A percentile compares a stretch with the other conserved stretches of the same genome.
Evolutionary conservation across 305 asterid species (phyloP).

Genomic region (Solanum hybrid): DNA sequence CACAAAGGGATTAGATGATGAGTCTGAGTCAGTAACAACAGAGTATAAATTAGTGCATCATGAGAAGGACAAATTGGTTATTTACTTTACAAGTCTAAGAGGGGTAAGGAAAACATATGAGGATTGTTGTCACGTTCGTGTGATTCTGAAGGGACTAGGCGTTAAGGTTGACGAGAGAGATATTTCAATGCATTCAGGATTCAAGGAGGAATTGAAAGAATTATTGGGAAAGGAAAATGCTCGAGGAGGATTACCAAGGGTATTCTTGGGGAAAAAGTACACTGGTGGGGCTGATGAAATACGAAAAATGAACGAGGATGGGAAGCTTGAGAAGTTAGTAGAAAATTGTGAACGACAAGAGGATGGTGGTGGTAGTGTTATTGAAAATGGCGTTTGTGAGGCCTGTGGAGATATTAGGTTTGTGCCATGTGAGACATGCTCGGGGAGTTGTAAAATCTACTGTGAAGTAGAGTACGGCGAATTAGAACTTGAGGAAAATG

Average conservation of each 20-base stretch:
- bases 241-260: constrained; percentile 50
- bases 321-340: constrained; percentile 48
- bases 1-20: constrained; percentile 6
- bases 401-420: constrained; percentile 81
- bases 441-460: constrained; percentile 77
- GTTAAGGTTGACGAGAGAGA: constrained; percentile 76
- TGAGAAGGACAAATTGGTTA: constrained; percentile 36
- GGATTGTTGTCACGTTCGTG: constrained; percentile 73
- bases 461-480: constrained; percentile 34
- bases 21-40: constrained; percentile 11
- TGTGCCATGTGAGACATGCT: constrained; percentile 73
- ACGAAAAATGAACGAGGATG: constrained; percentile 51
- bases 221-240: constrained; percentile 35
- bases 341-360: constrained; percentile 49
- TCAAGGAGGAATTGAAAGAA: constrained; percentile 65
- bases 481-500: constrained; percentile 19
- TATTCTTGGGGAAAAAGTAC: constrained; percentile 44
- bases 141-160: constrained; percentile 50
- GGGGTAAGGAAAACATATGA: constrained; percentile 86
- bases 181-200: constrained; percentile 79
- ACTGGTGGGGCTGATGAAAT: constrained; percentile 81
- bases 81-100: constrained; percentile 75
- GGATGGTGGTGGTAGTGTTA: constrained; percentile 12
- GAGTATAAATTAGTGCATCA: background rate
- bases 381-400: constrained; percentile 36